Base-by-base conservation (phyloP, 192 early-diverging fungal species). In the Dissophora ornata region DNA sequence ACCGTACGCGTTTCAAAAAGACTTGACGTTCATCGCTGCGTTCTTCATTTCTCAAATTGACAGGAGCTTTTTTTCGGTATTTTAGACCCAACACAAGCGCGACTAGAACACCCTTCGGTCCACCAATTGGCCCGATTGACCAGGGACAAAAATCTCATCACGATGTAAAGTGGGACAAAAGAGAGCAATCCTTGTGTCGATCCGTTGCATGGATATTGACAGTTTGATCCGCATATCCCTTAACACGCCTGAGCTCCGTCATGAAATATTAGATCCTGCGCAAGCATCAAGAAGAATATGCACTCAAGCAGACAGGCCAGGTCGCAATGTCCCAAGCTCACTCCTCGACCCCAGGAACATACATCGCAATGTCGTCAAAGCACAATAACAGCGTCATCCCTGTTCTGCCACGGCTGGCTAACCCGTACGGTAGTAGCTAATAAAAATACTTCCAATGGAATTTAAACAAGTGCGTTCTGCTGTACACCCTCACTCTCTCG, bases 221-320 rank as follows among this genome's bases (percentile, higher is more conserved):
- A 33, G 32, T 52, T 59, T 44, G 18, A 25, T 69, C 55, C 55
- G 30, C 57, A 51, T n/a, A n/a, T n/a, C n/a, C n/a, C n/a, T n/a
- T n/a, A n/a, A n/a, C n/a, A n/a, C n/a, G n/a, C n/a, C n/a, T n/a
- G n/a, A n/a, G n/a, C n/a, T n/a, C n/a, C n/a, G n/a, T n/a, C n/a
- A n/a, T n/a, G n/a, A n/a, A n/a, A n/a, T n/a, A n/a, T 55, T 49
- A 71, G 69, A 71, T 71, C 15, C 52, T 71, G 15, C 69, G 69
- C 25, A 71, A 58, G 26, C 69, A 71, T 32, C 52, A 71, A 2
- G 69, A 71, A 41, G 69, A 71, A 36, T 71, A 71, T 19, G 52
- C 59, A 8, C 38, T 62, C 26, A 71, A 57, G 46, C 69, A 71
- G 21, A 29, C 30, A 1, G 53, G 42, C 32, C 33, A 56, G 13